These are phyloP conservation scores for Paecilomyces fulvus DNA, from an alignment of 2,329 filamentous ascomycete species.

Conservation along the genomic window DNA sequence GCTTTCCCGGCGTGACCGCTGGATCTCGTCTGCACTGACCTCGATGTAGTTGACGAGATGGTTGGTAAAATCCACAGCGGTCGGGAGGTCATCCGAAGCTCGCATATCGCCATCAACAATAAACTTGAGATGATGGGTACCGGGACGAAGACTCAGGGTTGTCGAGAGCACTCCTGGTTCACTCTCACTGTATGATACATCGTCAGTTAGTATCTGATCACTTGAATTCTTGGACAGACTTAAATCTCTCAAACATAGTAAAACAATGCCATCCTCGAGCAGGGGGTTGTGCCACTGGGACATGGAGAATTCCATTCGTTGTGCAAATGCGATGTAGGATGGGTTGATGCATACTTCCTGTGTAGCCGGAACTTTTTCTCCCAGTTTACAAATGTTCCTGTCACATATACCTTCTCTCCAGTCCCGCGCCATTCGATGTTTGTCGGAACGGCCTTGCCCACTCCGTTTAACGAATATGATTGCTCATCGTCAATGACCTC, in stretches of 20 bases:
- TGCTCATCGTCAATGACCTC: slow-evolving; percentile 68
- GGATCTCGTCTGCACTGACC: slow-evolving; percentile 66
- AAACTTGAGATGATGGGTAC: slow-evolving; percentile 95
- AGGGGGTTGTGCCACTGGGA: slow-evolving; percentile 2
- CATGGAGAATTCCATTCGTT: not conserved
- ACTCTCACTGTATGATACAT: slow-evolving; percentile 25
- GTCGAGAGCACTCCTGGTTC: slow-evolving; percentile 60
- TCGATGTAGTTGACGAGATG: slow-evolving; percentile 98
- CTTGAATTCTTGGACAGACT: not conserved
- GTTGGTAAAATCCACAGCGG: slow-evolving; percentile 95
- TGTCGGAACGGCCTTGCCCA: slow-evolving; percentile 71
- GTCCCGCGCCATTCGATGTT: slow-evolving; percentile 74
- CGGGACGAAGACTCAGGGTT: slow-evolving; percentile 74
- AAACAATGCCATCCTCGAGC: not conserved
- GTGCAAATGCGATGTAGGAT: not conserved
- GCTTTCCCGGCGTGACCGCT: slow-evolving; percentile 22
- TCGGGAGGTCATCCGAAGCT: slow-evolving; percentile 77
- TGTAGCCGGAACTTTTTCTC: slow-evolving; percentile 85
- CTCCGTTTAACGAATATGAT: slow-evolving; percentile 55
- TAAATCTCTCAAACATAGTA: not conserved
- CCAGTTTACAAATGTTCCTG: slow-evolving; percentile 96
- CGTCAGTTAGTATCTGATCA: slow-evolving; percentile 6
- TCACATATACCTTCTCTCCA: slow-evolving; percentile 90
- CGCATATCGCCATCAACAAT: slow-evolving; percentile 90
- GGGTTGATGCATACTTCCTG: slow-evolving; percentile 59